Percentiles rank a stretch among this genome's conserved stretches.
Conservation (phyloP, 352 stramenopile genomes). For the Globisporangium spiculum region DNA sequence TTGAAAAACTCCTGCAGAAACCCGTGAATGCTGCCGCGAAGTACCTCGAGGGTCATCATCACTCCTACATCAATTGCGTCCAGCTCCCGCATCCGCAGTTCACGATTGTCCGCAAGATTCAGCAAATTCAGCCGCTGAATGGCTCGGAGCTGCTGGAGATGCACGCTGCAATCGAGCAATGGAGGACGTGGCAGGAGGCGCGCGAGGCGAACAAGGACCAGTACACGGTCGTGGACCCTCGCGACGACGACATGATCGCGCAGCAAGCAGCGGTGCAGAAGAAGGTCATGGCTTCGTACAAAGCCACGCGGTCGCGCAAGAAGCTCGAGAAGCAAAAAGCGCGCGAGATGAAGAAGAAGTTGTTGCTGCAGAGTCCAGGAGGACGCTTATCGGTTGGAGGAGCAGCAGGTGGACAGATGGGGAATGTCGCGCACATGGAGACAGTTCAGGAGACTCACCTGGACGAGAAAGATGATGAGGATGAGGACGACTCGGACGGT, state of each 20-base stretch:
- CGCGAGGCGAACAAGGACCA: conserved; percentile 63
- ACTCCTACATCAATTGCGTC: conserved; percentile 15
- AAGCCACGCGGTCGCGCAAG: conserved; percentile 54
- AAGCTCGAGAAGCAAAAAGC: conserved; percentile 60
- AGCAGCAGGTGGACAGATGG: conserved; percentile 4
- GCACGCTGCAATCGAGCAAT: conserved; percentile 33
- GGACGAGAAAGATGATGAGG: conserved; percentile 24
- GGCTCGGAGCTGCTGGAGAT: conserved; percentile 33
- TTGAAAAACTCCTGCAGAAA: conserved; percentile 27
- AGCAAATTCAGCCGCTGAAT: conserved; percentile 43
- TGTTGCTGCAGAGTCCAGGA: conserved; percentile 15
- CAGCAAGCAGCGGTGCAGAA: conserved; percentile 55
- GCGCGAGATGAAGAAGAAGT: conserved; percentile 35
- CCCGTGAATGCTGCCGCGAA: conserved; percentile 46
- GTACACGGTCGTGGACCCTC: conserved; percentile 63
- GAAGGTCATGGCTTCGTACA: conserved; percentile 67
- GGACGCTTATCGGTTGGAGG: background rate
- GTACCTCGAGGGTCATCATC: conserved; percentile 24
- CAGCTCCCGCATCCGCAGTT: conserved; percentile 26
- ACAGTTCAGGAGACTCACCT: conserved; percentile 52
- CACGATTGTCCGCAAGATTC: conserved; percentile 42
- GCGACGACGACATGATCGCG: conserved; percentile 42
- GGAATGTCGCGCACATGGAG: conserved; percentile 42
- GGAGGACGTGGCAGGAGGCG: conserved; percentile 46
- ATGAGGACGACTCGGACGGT: conserved; percentile 22